phyloP scores from a whole-genome alignment of 2,329 filamentous ascomycete genomes.

The Colletotrichum noveboracense region DNA sequence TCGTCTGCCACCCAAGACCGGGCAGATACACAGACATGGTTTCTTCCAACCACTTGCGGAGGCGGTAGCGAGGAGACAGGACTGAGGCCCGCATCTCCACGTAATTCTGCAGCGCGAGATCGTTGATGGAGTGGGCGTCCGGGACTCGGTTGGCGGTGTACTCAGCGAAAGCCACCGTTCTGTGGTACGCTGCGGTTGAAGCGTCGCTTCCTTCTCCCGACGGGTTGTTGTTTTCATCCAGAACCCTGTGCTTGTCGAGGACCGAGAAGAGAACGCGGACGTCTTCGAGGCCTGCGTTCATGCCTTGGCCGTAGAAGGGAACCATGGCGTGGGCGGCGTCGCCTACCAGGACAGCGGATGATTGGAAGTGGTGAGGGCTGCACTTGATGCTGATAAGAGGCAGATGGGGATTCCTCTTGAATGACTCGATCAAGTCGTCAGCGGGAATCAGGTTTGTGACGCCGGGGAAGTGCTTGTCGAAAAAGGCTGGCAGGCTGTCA shows the following conservation, averaged over 20 bases:
- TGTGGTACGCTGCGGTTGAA: constrained; percentile 62
- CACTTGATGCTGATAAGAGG: constrained; percentile 95
- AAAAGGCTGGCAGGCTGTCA: constrained; percentile 70
- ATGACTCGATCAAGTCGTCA: constrained; percentile 74
- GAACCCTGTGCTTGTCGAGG: constrained; percentile 70
- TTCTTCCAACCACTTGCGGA: constrained; percentile 89
- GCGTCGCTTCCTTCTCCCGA: constrained; percentile 38
- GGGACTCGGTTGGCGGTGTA: constrained; percentile 78
- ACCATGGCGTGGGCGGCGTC: constrained; percentile 98
- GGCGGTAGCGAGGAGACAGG: constrained; percentile 74
- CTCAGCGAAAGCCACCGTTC: constrained; percentile 73
- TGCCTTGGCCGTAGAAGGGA: constrained; percentile 96
- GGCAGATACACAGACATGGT: constrained; percentile 78
- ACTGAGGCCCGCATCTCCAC: constrained; percentile 92
- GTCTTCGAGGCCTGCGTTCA: constrained; percentile 96
- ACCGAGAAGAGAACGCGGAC: constrained; percentile 86
- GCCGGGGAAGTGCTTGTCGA: constrained; percentile 85
- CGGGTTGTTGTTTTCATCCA: constrained; percentile 49
- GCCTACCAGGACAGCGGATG: constrained; percentile 83
- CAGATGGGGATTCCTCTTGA: constrained; percentile 83
- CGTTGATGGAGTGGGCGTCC: constrained; percentile 90
- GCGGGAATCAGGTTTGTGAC: constrained; percentile 76
- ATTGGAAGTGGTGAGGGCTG: constrained; percentile 80
- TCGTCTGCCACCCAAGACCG: constrained; percentile 83
- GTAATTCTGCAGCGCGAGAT: constrained; percentile 90